These are phyloP conservation scores for Elymus sibiricus DNA, from an alignment of 176 grass and related monocot genomes.

Conservation along the genomic window DNA sequence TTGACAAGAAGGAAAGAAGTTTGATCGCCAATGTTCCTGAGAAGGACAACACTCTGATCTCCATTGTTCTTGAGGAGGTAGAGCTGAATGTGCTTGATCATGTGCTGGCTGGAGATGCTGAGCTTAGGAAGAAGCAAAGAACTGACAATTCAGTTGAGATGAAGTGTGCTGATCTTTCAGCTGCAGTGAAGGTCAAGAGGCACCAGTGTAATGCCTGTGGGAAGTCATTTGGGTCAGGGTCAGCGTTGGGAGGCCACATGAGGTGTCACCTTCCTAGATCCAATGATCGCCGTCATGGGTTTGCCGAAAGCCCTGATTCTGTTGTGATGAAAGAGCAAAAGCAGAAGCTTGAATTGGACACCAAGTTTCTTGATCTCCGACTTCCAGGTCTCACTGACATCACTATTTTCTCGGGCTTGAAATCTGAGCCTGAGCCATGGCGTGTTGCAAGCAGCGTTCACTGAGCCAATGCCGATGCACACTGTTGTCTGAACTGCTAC, in stretches of 20 bases:
- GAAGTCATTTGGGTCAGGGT: conserved; percentile 40
- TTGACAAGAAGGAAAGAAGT: neutral
- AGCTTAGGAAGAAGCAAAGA: conserved; percentile 3
- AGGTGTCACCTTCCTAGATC: neutral
- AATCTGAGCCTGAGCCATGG: neutral
- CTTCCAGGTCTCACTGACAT: neutral
- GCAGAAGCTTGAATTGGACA: neutral
- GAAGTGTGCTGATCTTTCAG: conserved; percentile 9
- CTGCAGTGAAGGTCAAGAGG: conserved; percentile 13
- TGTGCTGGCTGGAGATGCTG: conserved; percentile 1
- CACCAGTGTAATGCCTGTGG: conserved; percentile 37
- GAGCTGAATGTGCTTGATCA: conserved; percentile 14
- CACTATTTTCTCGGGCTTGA: neutral
- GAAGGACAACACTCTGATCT: conserved; percentile 4
- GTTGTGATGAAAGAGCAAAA: conserved; percentile 5
- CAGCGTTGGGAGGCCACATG: conserved; percentile 50
- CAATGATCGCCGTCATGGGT: neutral
- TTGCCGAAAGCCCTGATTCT: conserved; percentile 6
- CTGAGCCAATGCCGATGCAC: neutral
- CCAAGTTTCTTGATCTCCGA: neutral
- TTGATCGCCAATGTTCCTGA: neutral
- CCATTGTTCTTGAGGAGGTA: conserved; percentile 17
- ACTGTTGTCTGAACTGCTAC: neutral
- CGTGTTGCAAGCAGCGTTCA: neutral
- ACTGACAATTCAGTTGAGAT: neutral